Base-by-base conservation (phyloP, 2,329 filamentous ascomycete genomes). In the Phyllosticta citribraziliensis region DNA sequence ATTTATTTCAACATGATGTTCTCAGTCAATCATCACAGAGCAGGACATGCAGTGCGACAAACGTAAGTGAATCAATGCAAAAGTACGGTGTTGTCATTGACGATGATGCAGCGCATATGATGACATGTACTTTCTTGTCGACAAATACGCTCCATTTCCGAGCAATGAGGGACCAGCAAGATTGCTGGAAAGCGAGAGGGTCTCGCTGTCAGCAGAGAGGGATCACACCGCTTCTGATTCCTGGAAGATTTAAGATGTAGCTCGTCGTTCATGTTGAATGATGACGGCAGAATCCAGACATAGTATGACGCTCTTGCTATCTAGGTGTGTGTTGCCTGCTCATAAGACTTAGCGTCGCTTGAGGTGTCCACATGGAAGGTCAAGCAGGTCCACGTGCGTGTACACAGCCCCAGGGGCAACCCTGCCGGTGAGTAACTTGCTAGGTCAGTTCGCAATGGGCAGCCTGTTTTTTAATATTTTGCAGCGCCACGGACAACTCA, bases 61-160 rank as follows among this genome's bases (percentile, higher is more conserved):
- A 50, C 40, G 57, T 50, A 60, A 33, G 61, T 60, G 20, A 24
- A n/a, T 19, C 14, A 19, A 5, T 24, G 8, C 24, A 14, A 55
- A 53, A 20, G 55, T 14, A 9, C 8, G n/a, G 12, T 14, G 30
- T 47, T n/a, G 20, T 50, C 2, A 30, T 52, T 60, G 11, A 60
- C 30, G n/a, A 19, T 8, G 24, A 14, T 3, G n/a, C 24, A 60
- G 57, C n/a, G 61, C 61, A 19, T 69, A 65, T 40, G 62, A 69
- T 57, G 66, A 69, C 53, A 65, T 69, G 61, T 66, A 64, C 51
- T 66, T 65, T 61, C 66, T 69, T 27, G 59, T 67, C 47, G 66
- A 69, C 52, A 68, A 68, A 40, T 69, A 67, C 54, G 65, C 67
- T 12, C 65, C 67, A 2, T 66, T 68, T 56, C n/a, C 58, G 2